Evolutionary conservation across 257 asterid genomes (phyloP), one percentile per base, ranked within the genome.

Genomic region (Henckelia pumila): DNA sequence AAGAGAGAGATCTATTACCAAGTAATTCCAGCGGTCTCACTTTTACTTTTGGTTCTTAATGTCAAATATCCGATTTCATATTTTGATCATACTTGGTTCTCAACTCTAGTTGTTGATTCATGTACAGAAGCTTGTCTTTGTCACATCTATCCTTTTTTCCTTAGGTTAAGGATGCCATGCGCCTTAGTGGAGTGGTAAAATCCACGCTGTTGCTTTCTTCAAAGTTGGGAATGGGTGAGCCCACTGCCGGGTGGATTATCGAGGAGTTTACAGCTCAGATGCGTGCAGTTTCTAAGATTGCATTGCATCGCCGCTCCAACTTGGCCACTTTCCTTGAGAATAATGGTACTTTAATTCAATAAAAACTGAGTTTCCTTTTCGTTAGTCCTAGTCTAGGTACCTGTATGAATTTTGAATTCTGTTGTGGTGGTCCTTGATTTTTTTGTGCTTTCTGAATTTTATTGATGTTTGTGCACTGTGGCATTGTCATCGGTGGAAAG

Each of bases 281-380:
- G 99, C 96, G 93, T 61, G 95, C 95, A 40, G 97, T 94, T 83
- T 94, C 99, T 73, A 94, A 86, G 85, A 85, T 91, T 61, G 97
- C 96, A 8, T 77, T 94, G 68, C 96, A 88, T 68, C 99, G 99
- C 58, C 96, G 88, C 75, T 78, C 85, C 10, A 94, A 88, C 79
- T 80, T 94, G 82, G 97, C 97, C 47, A 80, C 76, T 69, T 94
- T 91, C 67, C 97, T 94, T 37, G 96, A 88, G 81, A 79, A 72
- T 61, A 83, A 91, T 73, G 97, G 99, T 94, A 84, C 22, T 58
- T 25, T 66, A 53, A 35, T 61, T 50, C 50, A 21, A 59, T 59
- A 35, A 59, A 29, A 44, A 49, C 49, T 5, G 60, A 57, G 17
- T 26, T 6, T 33, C 16, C 29, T 32, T 53, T 13, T 19, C 21